A percentile compares a stretch with the other conserved stretches of the same genome.
Conservation (phyloP, 306 rosid species). For the Trifolium subterraneum region DNA sequence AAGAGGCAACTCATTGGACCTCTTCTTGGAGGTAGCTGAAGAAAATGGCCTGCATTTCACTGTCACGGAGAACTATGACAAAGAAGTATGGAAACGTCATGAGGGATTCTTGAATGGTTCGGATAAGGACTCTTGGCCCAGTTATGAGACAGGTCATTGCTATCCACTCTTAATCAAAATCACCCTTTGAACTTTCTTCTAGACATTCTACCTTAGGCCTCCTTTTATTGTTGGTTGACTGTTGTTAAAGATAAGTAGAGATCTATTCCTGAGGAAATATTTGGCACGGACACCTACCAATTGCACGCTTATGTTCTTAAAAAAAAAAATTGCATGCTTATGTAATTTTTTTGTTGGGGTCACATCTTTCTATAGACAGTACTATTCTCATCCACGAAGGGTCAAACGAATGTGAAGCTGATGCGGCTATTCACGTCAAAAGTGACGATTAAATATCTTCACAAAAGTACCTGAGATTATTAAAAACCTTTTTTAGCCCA, state of each 20-base stretch:
- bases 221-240: constrained; percentile 28
- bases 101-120: constrained; percentile 58
- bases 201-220: constrained; percentile 18
- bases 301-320: constrained; percentile 21
- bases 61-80: constrained; percentile 67
- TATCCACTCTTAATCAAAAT: constrained; percentile 75
- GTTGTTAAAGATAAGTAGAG: constrained; percentile 40
- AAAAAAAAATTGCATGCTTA: constrained; percentile 25
- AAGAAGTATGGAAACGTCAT: constrained; percentile 71
- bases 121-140: constrained; percentile 66
- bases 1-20: constrained; percentile 75
- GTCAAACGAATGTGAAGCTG: constrained; percentile 34
- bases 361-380: constrained; percentile 41
- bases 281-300: constrained; percentile 38
- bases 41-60: constrained; percentile 63
- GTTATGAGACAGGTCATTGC: constrained; percentile 77
- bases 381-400: constrained; percentile 11
- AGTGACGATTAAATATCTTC: constrained; percentile 32
- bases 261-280: constrained; percentile 44
- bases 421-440: constrained; percentile 35
- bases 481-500: constrained; percentile 21
- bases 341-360: constrained; percentile 42
- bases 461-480: constrained; percentile 22
- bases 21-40: constrained; percentile 64
- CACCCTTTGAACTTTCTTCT: constrained; percentile 55